phyloP scores from a whole-genome alignment of 1,284 basidiomycete species.

The Cryptococcus sp. region DNA sequence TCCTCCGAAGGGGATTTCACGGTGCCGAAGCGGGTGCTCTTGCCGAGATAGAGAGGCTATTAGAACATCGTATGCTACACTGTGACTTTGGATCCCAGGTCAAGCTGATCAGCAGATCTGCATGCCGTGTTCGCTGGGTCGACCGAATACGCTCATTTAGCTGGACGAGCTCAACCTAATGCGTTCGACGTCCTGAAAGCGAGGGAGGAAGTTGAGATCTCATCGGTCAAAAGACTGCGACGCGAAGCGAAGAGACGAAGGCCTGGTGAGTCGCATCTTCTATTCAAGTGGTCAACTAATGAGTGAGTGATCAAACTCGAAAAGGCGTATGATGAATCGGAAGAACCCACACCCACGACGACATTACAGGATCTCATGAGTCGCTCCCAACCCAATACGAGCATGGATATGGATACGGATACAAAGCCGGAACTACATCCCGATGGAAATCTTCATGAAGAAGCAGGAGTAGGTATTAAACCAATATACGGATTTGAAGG shows the following conservation, averaged over 20 bases:
- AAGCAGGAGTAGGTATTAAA: slow-evolving; percentile 1
- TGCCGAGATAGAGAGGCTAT: slow-evolving; percentile 36
- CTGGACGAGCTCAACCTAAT: slow-evolving; percentile 21
- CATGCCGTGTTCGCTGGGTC: slow-evolving; percentile 31
- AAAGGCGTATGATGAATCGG: not conserved
- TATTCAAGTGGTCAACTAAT: not conserved
- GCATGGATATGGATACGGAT: not conserved
- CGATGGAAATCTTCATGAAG: not conserved
- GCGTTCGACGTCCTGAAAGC: slow-evolving; percentile 28
- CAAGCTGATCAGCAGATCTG: slow-evolving; percentile 23
- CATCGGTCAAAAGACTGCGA: slow-evolving; percentile 13
- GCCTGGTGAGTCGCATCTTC: slow-evolving; percentile 11
- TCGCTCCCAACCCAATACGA: not conserved
- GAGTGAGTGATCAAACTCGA: not conserved
- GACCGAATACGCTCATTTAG: slow-evolving; percentile 25
- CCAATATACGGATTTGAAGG: slow-evolving; percentile 31
- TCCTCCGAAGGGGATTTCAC: slow-evolving; percentile 33
- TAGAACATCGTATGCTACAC: slow-evolving; percentile 34
- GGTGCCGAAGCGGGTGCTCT: slow-evolving; percentile 41
- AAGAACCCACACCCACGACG: slow-evolving; percentile 8
- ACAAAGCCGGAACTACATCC: slow-evolving; percentile 9
- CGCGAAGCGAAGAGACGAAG: slow-evolving; percentile 28
- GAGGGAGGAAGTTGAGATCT: slow-evolving; percentile 22
- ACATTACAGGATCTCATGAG: slow-evolving; percentile 6
- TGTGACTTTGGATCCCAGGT: not conserved